These are phyloP conservation scores for Colletotrichum sp. DNA, from an alignment of 2,329 filamentous ascomycete genomes.

Conservation along the genomic window DNA sequence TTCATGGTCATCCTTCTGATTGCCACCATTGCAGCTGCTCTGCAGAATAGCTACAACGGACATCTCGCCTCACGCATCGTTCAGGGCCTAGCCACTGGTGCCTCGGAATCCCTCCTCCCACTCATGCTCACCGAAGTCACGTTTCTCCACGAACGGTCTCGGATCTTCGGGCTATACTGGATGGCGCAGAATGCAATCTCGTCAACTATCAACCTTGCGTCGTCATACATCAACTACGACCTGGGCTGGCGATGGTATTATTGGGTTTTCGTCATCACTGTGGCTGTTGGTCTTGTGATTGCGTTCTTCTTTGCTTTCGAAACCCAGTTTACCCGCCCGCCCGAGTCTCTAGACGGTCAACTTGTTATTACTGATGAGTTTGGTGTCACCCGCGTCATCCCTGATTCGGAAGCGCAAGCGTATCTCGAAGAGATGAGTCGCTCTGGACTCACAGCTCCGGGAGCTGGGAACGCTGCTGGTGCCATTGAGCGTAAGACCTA, in stretches of 20 bases:
- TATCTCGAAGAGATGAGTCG: slow-evolving; percentile 18
- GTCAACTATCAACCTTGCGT: slow-evolving; percentile 34
- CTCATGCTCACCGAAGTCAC: slow-evolving; percentile 42
- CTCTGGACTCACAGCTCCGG: neutral
- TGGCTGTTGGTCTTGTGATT: slow-evolving; percentile 38
- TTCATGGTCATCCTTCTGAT: slow-evolving; percentile 34
- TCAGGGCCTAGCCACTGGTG: slow-evolving; percentile 40
- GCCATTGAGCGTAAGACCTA: slow-evolving; percentile 9
- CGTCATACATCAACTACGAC: slow-evolving; percentile 38
- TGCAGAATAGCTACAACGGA: slow-evolving; percentile 34
- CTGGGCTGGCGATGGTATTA: slow-evolving; percentile 47
- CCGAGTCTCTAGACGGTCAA: slow-evolving; percentile 35
- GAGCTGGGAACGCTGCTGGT: neutral
- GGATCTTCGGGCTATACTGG: slow-evolving; percentile 42
- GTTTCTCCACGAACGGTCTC: slow-evolving; percentile 42
- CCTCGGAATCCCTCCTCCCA: slow-evolving; percentile 43
- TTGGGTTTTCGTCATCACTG: slow-evolving; percentile 40
- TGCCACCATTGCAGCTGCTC: slow-evolving; percentile 37
- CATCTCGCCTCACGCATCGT: slow-evolving; percentile 42
- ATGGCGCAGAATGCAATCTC: slow-evolving; percentile 40
- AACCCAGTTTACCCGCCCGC: slow-evolving; percentile 39
- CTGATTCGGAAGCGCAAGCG: slow-evolving; percentile 31
- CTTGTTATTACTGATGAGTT: slow-evolving; percentile 43
- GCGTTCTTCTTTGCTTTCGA: slow-evolving; percentile 44
- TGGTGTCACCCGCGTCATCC: slow-evolving; percentile 36